Percentiles rank a stretch among this genome's conserved stretches.
Conservation (phyloP, 495 filamentous ascomycete genomes). For the Penicillium egyptiacum region DNA sequence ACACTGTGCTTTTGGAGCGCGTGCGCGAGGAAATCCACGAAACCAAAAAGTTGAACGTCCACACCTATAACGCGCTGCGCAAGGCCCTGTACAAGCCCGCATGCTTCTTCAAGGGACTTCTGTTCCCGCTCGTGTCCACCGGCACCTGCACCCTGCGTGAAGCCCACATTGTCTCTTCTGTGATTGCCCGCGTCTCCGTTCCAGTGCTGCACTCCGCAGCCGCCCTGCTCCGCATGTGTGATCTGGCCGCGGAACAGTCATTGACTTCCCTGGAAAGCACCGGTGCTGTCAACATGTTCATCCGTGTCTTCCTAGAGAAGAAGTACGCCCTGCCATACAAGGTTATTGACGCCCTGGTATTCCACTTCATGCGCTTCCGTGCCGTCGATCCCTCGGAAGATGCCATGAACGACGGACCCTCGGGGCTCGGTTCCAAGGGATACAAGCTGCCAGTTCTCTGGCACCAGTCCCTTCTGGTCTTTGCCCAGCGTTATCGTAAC, state of each 20-base stretch:
- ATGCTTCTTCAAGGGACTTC: constrained; percentile 93
- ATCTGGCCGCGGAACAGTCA: constrained; percentile 87
- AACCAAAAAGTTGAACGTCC: constrained; percentile 89
- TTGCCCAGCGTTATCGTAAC: constrained; percentile 91
- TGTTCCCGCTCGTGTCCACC: constrained; percentile 81
- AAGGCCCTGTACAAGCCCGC: constrained; percentile 94
- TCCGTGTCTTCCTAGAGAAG: constrained; percentile 90
- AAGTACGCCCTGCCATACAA: constrained; percentile 94
- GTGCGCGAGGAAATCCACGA: constrained; percentile 87
- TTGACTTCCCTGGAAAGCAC: constrained; percentile 72
- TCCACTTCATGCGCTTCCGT: constrained; percentile 91
- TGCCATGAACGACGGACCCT: constrained; percentile 43
- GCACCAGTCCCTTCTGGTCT: constrained; percentile 85
- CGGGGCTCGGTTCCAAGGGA: constrained; percentile 44
- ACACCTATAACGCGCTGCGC: constrained; percentile 89
- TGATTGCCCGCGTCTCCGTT: constrained; percentile 75
- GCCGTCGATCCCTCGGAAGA: constrained; percentile 52
- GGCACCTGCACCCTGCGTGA: constrained; percentile 85
- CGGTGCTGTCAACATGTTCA: constrained; percentile 87
- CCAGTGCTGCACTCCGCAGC: constrained; percentile 91
- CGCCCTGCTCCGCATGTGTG: constrained; percentile 85
- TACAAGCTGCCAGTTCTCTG: constrained; percentile 79
- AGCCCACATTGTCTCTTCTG: constrained; percentile 83
- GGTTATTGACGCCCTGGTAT: constrained; percentile 90
- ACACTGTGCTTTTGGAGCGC: constrained; percentile 77